Evolutionary conservation across 83 land plant species (phyloP), one percentile per base, ranked within the genome.

Genomic region (Picea abies): DNA sequence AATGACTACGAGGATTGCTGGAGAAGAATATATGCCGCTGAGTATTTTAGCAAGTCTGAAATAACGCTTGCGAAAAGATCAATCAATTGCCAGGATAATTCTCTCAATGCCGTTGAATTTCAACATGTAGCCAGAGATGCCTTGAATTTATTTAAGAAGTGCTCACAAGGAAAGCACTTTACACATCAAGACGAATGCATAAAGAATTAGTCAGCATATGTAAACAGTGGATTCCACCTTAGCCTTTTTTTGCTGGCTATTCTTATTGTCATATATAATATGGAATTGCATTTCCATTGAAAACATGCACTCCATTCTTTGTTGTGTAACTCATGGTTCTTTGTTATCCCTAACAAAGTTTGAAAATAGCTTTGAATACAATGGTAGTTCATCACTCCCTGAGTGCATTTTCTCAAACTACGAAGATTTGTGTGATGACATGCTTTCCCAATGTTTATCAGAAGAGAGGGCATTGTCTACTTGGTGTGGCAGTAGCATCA

Each of bases 1-100:
- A 92, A 84, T 25, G 95, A 90, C 58, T 73, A 39, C 39, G 77
- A 20, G 49, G 77, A 73, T 44, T 19, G n/a, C 77, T 73, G 77
- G 77, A 44, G 39, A 73, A 73, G 14, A n/a, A 20, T 73, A 44
- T 11, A 20, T 73, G 23, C 77, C 0, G 1, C 41, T 16, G 77
- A 73, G 77, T 73, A 41, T 73, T 73, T 73, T 47, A n/a, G 23
- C 8, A n/a, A 73, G 25, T 73, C 77, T 73, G 77, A 73, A 73
- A 44, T 73, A 73, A 73, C 44, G 77, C 56, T 73, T 22, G 77
- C 41, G 12, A n/a, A 73, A 44, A 44, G 11, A 73, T 9, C 41
- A 4, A 73, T 73, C 77, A 73, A 73, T n/a, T 47, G 56, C 26
- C 58, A 39, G 23, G 77, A 39, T 44, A 73, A 39, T 73, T n/a